These are phyloP conservation scores for Hericium alpestre DNA, from an alignment of 768 basidiomycete genomes.

Conservation along the genomic window DNA sequence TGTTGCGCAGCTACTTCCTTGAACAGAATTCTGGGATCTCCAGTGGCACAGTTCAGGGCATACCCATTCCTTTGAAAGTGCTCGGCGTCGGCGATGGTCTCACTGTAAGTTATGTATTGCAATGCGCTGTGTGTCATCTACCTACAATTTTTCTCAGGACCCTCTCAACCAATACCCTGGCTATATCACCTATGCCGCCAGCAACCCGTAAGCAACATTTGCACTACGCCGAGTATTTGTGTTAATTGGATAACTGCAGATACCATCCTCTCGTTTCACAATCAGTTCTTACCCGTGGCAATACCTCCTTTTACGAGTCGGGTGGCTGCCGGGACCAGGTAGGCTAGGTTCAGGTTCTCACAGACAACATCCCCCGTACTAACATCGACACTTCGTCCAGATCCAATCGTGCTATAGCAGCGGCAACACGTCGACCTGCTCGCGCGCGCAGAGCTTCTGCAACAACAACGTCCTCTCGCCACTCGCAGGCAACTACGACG, in stretches of 20 bases:
- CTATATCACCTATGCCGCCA: conserved; percentile 43
- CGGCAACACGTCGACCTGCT: conserved; percentile 40
- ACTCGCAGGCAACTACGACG: conserved; percentile 39
- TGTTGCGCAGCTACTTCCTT: conserved; percentile 33
- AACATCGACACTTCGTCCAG: conserved; percentile 16
- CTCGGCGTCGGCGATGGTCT: conserved; percentile 57
- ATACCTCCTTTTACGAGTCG: conserved; percentile 29
- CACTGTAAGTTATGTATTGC: conserved; percentile 29
- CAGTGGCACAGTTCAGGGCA: conserved; percentile 31
- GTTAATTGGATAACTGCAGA: neutral
- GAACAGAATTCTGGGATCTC: conserved; percentile 48
- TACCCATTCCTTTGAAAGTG: conserved; percentile 46
- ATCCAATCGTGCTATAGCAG: conserved; percentile 42
- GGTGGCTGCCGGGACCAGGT: conserved; percentile 44
- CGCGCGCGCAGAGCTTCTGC: conserved; percentile 47
- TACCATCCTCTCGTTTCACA: conserved; percentile 41
- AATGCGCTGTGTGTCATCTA: neutral
- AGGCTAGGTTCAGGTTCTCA: neutral
- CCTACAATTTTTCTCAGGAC: conserved; percentile 17
- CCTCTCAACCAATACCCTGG: conserved; percentile 44
- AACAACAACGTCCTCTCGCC: conserved; percentile 45
- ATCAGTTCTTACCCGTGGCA: conserved; percentile 31
- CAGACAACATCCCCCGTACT: too few relatives aligned
- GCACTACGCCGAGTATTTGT: too few relatives aligned
- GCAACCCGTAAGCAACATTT: conserved; percentile 26